Percentiles rank a stretch among this genome's conserved stretches.
These are phyloP conservation scores for Sporothrix phasma DNA, from an alignment of 2,329 filamentous ascomycete species.

Conservation along the genomic window DNA sequence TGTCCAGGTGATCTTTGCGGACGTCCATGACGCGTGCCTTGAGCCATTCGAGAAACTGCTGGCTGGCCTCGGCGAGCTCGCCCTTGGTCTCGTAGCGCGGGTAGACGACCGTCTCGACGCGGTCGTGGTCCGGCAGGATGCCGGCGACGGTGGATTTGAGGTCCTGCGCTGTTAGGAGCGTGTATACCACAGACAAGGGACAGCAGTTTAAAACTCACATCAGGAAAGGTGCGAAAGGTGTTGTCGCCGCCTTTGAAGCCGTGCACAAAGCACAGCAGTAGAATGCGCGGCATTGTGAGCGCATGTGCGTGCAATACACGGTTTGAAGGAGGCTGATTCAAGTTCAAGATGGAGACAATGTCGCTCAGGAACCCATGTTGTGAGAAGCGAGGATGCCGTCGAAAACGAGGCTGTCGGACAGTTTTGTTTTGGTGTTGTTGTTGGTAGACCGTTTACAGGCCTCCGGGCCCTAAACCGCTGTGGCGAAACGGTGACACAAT, in stretches of 20 bases:
- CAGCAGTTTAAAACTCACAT: conserved; percentile 32
- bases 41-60: conserved; percentile 47
- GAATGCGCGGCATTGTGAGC: conserved; percentile 37
- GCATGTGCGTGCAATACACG: background rate
- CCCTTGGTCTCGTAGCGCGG: conserved; percentile 65
- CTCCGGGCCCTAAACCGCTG: background rate
- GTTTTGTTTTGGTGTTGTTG: background rate
- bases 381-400: background rate
- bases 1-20: conserved; percentile 56
- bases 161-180: conserved; percentile 31
- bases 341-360: background rate
- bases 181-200: too few species aligned
- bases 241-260: conserved; percentile 66
- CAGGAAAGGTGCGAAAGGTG: conserved; percentile 58
- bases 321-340: background rate
- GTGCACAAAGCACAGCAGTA: conserved; percentile 65
- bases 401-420: background rate
- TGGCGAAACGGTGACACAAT: background rate
- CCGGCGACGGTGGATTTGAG: conserved; percentile 21
- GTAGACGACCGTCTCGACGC: conserved; percentile 52
- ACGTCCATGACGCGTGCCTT: conserved; percentile 73
- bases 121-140: conserved; percentile 8
- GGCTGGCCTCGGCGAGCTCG: conserved; percentile 45
- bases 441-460: background rate
- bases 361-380: background rate